phyloP scores from a whole-genome alignment of 192 early-diverging fungal genomes.

The Backusella parvicylindrica region DNA sequence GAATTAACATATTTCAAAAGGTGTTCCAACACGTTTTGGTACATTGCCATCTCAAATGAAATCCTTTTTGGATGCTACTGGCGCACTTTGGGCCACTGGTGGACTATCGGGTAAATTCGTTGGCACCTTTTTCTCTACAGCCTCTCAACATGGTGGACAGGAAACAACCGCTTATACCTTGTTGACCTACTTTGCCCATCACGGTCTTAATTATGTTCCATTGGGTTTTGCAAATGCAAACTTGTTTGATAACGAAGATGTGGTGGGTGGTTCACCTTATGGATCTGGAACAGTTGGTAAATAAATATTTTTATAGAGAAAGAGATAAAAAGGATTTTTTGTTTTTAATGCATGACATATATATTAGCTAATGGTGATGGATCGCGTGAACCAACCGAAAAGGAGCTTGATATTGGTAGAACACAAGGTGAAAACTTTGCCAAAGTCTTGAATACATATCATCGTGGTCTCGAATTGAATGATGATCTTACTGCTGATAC shows the following conservation, averaged over 20 bases:
- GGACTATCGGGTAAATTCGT: slow-evolving; percentile 67
- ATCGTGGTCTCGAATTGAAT: neutral
- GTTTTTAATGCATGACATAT: neutral
- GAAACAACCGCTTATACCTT: slow-evolving; percentile 67
- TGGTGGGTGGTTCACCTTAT: slow-evolving; percentile 19
- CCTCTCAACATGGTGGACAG: slow-evolving; percentile 73
- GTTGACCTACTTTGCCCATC: slow-evolving; percentile 65
- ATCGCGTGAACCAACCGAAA: slow-evolving; percentile 56
- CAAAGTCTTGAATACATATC: slow-evolving; percentile 34
- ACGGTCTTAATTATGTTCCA: slow-evolving; percentile 76
- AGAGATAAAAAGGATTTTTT: too few species aligned
- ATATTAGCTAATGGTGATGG: slow-evolving; percentile 61
- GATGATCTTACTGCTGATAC: too few species aligned
- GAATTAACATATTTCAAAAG: slow-evolving; percentile 20
- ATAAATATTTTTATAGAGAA: neutral
- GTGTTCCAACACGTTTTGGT: slow-evolving; percentile 66
- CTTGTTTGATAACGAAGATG: slow-evolving; percentile 42
- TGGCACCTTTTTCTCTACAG: slow-evolving; percentile 74
- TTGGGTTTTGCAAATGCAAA: slow-evolving; percentile 51
- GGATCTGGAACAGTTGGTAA: slow-evolving; percentile 27
- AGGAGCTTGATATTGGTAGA: slow-evolving; percentile 58
- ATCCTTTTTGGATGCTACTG: slow-evolving; percentile 37
- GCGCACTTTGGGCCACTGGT: slow-evolving; percentile 39
- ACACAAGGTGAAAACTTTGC: slow-evolving; percentile 62
- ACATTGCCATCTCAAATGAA: slow-evolving; percentile 71